A percentile compares a stretch with the other conserved stretches of the same genome.
Evolutionary conservation across 1,284 basidiomycete genomes (phyloP).

Genomic region (Cystobasidium slooffiae): DNA sequence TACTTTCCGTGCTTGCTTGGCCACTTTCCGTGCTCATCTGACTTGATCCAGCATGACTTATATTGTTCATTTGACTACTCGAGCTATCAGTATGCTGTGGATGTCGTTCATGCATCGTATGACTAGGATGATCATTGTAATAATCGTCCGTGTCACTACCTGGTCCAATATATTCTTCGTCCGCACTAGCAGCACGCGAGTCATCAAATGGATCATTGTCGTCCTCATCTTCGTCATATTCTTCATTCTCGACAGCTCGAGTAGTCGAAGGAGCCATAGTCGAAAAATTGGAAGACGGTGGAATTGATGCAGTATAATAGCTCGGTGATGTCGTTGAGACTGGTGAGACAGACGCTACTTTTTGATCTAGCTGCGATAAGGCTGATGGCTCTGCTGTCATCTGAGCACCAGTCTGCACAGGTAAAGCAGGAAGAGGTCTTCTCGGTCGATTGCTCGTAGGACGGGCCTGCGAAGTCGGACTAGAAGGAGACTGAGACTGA

Average conservation of each 20-base stretch:
- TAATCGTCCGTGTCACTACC: slow-evolving; percentile 18
- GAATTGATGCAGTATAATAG: slow-evolving; percentile 7
- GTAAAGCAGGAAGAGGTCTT: slow-evolving; percentile 31
- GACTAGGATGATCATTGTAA: slow-evolving; percentile 21
- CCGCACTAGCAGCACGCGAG: slow-evolving; percentile 13
- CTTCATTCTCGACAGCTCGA: slow-evolving; percentile 31
- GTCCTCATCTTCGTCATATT: slow-evolving; percentile 14
- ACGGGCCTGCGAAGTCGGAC: neutral
- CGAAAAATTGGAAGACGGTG: neutral
- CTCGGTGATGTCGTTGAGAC: neutral
- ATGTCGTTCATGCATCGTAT: neutral
- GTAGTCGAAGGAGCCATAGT: slow-evolving; percentile 14
- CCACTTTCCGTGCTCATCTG: no score
- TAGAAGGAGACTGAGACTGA: neutral
- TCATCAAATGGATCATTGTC: slow-evolving; percentile 42
- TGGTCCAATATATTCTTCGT: slow-evolving; percentile 2
- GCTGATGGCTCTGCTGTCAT: slow-evolving; percentile 4
- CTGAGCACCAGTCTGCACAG: neutral
- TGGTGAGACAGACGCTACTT: slow-evolving; percentile 6
- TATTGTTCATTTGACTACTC: neutral
- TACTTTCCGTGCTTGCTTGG: neutral
- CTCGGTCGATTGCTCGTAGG: slow-evolving; percentile 1
- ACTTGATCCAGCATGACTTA: slow-evolving; percentile 1
- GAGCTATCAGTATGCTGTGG: neutral
- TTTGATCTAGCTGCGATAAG: slow-evolving; percentile 18